Evolutionary conservation across 169 alveolate genomes (phyloP).

Genomic region (Perkinsus marinus): DNA sequence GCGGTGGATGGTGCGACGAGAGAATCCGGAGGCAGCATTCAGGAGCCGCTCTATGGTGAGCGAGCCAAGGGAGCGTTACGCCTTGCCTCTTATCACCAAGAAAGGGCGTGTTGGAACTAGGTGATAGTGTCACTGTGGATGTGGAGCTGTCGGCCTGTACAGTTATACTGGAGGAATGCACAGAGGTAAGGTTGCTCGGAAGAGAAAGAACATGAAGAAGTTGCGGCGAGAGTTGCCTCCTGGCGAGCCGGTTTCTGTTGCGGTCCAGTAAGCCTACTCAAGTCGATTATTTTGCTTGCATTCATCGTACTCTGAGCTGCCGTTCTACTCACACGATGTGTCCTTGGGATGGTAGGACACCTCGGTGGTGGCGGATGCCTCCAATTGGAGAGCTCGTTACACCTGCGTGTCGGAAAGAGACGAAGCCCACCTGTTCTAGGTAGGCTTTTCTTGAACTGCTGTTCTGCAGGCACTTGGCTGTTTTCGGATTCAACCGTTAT

Average conservation of each 20-base stretch:
- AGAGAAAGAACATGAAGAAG: background rate
- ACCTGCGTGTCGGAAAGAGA: background rate
- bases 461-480: too few species aligned
- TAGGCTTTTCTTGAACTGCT: too few species aligned
- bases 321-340: too few species aligned
- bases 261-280: background rate
- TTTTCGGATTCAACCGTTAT: too few species aligned
- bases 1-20: background rate
- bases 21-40: background rate
- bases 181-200: background rate
- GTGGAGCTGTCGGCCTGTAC: background rate
- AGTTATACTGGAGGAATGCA: background rate
- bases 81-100: background rate
- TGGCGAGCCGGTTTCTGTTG: background rate
- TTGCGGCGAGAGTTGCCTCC: background rate
- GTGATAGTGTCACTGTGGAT: background rate
- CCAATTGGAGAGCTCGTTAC: background rate
- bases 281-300: too few species aligned
- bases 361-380: background rate
- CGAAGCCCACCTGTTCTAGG: background rate
- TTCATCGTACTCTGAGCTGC: too few species aligned
- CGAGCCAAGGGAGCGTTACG: background rate
- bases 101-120: background rate
- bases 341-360: background rate
- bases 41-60: background rate